These are phyloP conservation scores for Starmerella potacharoeniae DNA, from an alignment of 805 yeast genomes.

Conservation along the genomic window DNA sequence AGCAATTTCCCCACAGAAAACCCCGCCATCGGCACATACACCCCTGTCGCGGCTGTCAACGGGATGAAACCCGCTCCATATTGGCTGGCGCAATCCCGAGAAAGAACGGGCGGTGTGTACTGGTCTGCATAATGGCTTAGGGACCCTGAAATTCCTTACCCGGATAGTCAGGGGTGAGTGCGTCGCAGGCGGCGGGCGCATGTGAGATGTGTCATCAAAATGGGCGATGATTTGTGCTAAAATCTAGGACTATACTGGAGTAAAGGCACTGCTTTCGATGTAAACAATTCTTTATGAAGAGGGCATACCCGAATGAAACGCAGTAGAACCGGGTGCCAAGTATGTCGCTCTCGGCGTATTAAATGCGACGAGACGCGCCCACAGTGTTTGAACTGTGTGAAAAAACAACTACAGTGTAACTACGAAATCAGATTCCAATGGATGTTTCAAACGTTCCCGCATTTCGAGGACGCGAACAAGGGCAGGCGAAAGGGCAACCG, in stretches of 20 bases:
- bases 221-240: background rate
- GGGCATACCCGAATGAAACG: conserved; percentile 13
- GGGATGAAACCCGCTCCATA: background rate
- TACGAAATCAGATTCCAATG: conserved; percentile 17
- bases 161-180: conserved; percentile 3
- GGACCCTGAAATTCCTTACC: background rate
- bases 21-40: background rate
- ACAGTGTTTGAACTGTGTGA: conserved; percentile 43
- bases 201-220: conserved; percentile 3
- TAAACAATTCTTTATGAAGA: background rate
- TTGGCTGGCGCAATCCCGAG: background rate
- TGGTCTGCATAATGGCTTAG: background rate
- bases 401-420: conserved; percentile 10
- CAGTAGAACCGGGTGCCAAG: conserved; percentile 47
- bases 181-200: background rate
- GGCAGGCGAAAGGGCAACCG: background rate
- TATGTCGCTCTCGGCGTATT: conserved; percentile 50
- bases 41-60: background rate
- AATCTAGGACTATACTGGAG: background rate
- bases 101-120: background rate
- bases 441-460: conserved; percentile 8
- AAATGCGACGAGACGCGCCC: conserved; percentile 60
- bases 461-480: background rate
- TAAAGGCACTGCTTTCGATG: background rate
- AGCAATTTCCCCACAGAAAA: background rate